phyloP scores from a whole-genome alignment of 176 grass and related monocot genomes.

The Themeda triandra region DNA sequence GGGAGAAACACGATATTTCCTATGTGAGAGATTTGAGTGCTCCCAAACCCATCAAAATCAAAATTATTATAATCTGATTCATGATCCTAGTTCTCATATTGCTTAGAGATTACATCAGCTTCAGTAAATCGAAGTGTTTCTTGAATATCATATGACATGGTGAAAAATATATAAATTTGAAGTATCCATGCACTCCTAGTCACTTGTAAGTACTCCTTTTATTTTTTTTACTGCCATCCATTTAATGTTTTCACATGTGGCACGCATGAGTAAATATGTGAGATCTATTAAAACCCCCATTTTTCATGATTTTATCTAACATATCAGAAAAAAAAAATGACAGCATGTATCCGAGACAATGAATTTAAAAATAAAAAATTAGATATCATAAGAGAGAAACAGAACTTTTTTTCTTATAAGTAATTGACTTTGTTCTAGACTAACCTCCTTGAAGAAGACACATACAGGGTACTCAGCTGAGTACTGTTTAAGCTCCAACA shows the following conservation, averaged over 20 bases:
- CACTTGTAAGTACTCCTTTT: background rate
- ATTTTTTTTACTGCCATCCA: background rate
- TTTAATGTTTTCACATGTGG: background rate
- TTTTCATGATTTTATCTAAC: background rate
- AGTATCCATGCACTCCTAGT: background rate
- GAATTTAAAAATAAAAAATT: background rate
- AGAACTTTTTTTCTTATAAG: background rate
- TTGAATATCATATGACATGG: background rate
- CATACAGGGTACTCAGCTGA: background rate
- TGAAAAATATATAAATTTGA: background rate
- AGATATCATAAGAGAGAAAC: background rate
- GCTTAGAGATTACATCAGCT: background rate
- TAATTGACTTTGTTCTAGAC: background rate
- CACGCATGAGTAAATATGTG: background rate
- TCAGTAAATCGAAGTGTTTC: background rate
- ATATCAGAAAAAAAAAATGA: background rate
- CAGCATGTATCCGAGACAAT: background rate
- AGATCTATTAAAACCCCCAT: background rate
- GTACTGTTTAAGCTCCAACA: background rate
- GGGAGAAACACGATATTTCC: background rate
- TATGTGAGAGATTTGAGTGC: background rate
- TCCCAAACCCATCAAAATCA: background rate
- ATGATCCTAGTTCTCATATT: background rate
- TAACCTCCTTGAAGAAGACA: background rate
- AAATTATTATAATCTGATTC: background rate